Evolutionary conservation across 1,284 basidiomycete genomes (phyloP).

Genomic region (Trametes polyzona): DNA sequence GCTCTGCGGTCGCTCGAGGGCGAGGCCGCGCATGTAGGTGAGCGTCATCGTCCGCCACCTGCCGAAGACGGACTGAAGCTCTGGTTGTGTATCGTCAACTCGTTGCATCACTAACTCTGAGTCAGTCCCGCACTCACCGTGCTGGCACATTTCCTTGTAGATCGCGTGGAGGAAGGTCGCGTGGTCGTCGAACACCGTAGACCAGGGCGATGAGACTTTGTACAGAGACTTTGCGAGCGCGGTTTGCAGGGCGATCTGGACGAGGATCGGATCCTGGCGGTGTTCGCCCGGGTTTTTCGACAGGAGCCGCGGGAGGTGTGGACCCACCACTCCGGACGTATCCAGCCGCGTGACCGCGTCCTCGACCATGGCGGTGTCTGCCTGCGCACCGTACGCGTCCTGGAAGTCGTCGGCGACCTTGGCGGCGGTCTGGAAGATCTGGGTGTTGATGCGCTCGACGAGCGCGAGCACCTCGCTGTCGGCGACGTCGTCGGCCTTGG

Average conservation of each 20-base stretch:
- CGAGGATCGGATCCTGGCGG: constrained; percentile 46
- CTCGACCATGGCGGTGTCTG: neutral
- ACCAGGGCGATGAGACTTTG: constrained; percentile 54
- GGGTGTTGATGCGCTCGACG: constrained; percentile 50
- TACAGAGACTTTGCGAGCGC: constrained; percentile 48
- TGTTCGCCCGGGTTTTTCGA: constrained; percentile 38
- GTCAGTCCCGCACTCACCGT: constrained; percentile 24
- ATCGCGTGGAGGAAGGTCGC: constrained; percentile 33
- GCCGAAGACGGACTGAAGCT: constrained; percentile 53
- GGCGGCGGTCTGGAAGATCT: constrained; percentile 53
- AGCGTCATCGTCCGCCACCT: constrained; percentile 59
- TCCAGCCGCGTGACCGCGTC: constrained; percentile 11
- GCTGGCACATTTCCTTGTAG: constrained; percentile 48
- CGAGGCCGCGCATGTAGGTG: constrained; percentile 42
- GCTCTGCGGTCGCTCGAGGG: constrained; percentile 26
- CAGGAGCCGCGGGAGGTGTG: constrained; percentile 34
- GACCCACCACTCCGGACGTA: constrained; percentile 21
- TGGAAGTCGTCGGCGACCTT: constrained; percentile 44
- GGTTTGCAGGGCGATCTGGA: constrained; percentile 55
- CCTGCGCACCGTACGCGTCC: constrained; percentile 1
- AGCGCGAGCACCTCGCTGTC: constrained; percentile 51
- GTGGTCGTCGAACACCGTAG: constrained; percentile 44
- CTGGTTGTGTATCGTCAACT: constrained; percentile 32
- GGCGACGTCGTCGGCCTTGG: constrained; percentile 48
- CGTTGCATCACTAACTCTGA: neutral